Evolutionary conservation across 2,329 filamentous ascomycete genomes (phyloP).

Genomic region (Thielaviopsis musarum): DNA sequence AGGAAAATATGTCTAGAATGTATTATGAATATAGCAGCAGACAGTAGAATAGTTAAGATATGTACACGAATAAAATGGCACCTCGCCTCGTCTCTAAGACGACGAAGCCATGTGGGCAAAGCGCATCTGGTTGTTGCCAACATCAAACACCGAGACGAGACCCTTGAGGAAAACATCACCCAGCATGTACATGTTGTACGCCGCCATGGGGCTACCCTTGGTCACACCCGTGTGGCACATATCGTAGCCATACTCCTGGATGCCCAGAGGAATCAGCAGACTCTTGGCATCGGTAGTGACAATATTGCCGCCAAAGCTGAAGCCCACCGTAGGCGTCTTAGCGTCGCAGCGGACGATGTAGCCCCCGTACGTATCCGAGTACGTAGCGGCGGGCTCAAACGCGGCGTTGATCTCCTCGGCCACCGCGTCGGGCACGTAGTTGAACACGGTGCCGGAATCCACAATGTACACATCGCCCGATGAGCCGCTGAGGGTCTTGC

Average conservation of each 20-base stretch:
- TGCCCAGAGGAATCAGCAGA: background rate
- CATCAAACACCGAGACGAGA: background rate
- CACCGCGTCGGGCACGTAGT: constrained; percentile 16
- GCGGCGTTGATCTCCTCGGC: constrained; percentile 17
- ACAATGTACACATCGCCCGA: constrained; percentile 12
- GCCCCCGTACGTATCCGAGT: constrained; percentile 15
- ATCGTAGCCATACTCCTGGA: background rate
- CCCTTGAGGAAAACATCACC: background rate
- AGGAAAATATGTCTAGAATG: background rate
- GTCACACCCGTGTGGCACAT: background rate
- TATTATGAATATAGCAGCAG: background rate
- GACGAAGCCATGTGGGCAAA: background rate
- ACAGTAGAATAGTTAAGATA: background rate
- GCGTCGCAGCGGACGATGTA: constrained; percentile 16
- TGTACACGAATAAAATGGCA: background rate
- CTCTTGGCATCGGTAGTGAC: background rate
- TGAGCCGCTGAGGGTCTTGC: constrained; percentile 12
- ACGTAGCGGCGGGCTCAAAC: constrained; percentile 14
- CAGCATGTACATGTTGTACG: background rate
- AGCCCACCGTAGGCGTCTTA: constrained; percentile 17
- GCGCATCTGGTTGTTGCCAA: background rate
- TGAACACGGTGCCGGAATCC: constrained; percentile 17
- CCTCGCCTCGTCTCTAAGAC: background rate
- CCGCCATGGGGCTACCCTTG: background rate
- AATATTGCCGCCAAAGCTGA: constrained; percentile 16